Base-by-base conservation (phyloP, 768 basidiomycete species). In the Rhodosporidiobolus sp. region DNA sequence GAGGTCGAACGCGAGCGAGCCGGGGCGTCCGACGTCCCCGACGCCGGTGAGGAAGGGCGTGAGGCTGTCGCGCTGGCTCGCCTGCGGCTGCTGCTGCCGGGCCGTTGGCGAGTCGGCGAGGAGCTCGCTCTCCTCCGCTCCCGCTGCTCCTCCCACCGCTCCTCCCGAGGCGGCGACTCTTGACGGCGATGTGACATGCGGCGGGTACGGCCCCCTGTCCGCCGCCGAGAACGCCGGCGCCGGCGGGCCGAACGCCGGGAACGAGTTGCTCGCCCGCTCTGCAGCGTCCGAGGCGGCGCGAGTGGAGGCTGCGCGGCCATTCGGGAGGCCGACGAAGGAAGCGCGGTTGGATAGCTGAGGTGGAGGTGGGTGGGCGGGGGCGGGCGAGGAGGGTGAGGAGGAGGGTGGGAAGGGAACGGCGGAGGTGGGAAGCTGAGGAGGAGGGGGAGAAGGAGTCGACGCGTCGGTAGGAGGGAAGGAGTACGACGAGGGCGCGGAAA, bases 191-290 rank as follows among this genome's bases (percentile, higher is more conserved):
- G 19, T 8, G 10, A 46, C 52, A 50, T 68, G 59, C 4, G 73
- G 73, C 20, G 73, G 73, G 53, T 74, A 68, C 11, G 69, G 73
- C 10, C 66, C 69, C 1, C 65, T 52, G 43, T 70, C 69, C 43
- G 32, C 24, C 26, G 53, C 38, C 3, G 69, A 70, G 46, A 70
- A 70, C 28, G 69, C 63, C 4, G 52, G 5, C 0, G 69, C 69
- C 43, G 69, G 63, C 12, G 28, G n/a, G n/a, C n/a, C n/a, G 52
- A 70, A 70, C 0, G 69, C 12, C 7, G 69, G 69, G 45, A 65
- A 63, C 38, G 38, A 43, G 32, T 35, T 52, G 34, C 45, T 32
- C 26, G 30, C 32, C 14, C 59, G 52, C 3, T 60, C 59, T 43
- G 26, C 24, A 26, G 63, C n/a, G 12, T 24, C 38, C 14, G 45